phyloP scores from a whole-genome alignment of 306 rosid species.

The Neltuma alba region DNA sequence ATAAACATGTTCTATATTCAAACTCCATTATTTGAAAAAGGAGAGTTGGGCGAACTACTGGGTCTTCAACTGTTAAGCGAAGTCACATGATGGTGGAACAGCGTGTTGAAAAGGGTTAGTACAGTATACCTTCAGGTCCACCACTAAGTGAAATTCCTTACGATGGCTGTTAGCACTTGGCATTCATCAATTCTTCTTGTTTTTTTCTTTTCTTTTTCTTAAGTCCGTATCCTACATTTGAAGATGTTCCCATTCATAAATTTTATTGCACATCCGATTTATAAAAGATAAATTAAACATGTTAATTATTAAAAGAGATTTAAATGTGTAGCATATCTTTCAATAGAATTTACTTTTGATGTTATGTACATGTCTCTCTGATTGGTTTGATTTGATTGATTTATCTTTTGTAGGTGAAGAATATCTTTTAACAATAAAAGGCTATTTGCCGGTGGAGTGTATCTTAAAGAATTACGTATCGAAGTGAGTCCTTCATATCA shows the following conservation, averaged over 20 bases:
- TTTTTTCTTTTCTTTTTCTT: background rate
- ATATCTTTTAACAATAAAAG: background rate
- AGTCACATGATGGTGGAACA: slow-evolving; percentile 25
- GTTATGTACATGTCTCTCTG: too few species aligned
- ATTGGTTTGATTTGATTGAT: too few species aligned
- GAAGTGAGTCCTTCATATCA: background rate
- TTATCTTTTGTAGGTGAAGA: background rate
- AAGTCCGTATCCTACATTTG: background rate
- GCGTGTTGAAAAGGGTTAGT: slow-evolving; percentile 33
- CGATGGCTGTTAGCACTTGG: slow-evolving; percentile 7
- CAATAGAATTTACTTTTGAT: background rate
- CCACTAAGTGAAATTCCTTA: slow-evolving; percentile 24
- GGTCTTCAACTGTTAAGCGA: slow-evolving; percentile 4
- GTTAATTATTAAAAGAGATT: background rate
- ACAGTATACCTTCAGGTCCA: slow-evolving; percentile 34
- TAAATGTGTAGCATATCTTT: background rate
- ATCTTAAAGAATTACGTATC: background rate
- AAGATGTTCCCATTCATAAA: background rate
- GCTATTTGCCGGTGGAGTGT: background rate
- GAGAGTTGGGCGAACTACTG: background rate
- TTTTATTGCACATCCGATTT: background rate
- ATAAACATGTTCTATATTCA: background rate
- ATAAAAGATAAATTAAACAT: background rate
- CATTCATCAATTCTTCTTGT: background rate
- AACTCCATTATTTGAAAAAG: background rate